Base-by-base conservation (phyloP, 768 basidiomycete genomes). In the Sistotremastrum suecicum region DNA sequence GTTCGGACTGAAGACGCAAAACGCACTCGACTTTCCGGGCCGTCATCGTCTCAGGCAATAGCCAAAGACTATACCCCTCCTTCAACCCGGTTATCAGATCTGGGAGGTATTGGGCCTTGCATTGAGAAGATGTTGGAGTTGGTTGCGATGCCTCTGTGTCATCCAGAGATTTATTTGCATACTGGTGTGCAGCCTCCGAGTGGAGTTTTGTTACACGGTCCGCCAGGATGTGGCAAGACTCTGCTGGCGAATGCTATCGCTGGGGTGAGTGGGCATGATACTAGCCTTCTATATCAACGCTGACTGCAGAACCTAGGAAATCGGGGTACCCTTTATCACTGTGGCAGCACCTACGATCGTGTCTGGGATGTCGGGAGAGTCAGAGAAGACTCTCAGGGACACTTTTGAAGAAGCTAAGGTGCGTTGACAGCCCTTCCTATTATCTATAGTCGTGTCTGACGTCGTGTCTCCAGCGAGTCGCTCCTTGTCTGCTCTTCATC, bases 361-460 rank as follows among this genome's bases (percentile, higher is more conserved):
- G 5, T 91, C 87, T 2, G 94, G 95, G 1, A 95, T 98, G 90
- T 95, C 90, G 0, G 95, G 95, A 40, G 95, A 99, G 62, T 92
- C 89, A 0, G 95, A 99, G 60, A 98, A 94, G 67, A 92, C 90
- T 0, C 65, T 99, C 4, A 68, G 95, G 38, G 94, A 97, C 56
- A 91, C 89, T 0, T 99, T 99, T 56, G 94, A 95, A 32, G 94
- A 98, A 60, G 95, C 95, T 5, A 92, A 89, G 66, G 90, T 89
- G 32, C 4, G 68, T 60, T 37, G 3, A 34, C 31, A n/a, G 20
- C 32, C 4, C 12, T 5, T 30, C 37, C 30, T 10, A 30, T 36
- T 9, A 43, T 40, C 45, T 34, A 43, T 7, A 40, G 47, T 28
- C 37, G 31, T 46, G 33, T 8, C 40, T 48, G 20, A 41, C 42